phyloP scores from a whole-genome alignment of 805 yeast genomes.

The Sporopachydermia quercuum region DNA sequence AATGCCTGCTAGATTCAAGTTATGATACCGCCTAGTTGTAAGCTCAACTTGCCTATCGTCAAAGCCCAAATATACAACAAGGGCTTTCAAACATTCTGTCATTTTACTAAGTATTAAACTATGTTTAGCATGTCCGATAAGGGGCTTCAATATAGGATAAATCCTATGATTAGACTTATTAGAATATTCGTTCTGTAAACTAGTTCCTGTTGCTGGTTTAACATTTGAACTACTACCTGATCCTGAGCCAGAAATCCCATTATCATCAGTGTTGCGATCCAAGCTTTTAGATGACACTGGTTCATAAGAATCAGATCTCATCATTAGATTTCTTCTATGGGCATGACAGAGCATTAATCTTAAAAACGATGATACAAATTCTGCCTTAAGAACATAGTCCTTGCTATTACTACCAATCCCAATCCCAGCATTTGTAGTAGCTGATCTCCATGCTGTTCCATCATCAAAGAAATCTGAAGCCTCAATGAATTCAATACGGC shows the following conservation, averaged over 20 bases:
- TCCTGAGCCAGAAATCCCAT: not conserved
- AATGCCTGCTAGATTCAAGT: not conserved
- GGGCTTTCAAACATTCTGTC: not conserved
- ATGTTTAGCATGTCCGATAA: not conserved
- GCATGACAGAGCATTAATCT: constrained; percentile 48
- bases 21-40: too few species aligned
- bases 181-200: too few species aligned
- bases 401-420: constrained; percentile 18
- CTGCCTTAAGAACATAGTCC: constrained; percentile 29
- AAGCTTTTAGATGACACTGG: too few species aligned
- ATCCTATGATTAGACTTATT: too few species aligned
- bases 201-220: too few species aligned
- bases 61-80: not conserved
- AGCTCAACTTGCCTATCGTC: not conserved
- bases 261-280: too few species aligned
- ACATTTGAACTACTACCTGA: too few species aligned
- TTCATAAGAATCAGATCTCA: constrained; percentile 29
- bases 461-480: too few species aligned
- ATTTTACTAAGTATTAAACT: not conserved
- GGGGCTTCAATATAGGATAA: not conserved
- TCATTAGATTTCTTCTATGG: constrained; percentile 30
- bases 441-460: constrained; percentile 20
- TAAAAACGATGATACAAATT: constrained; percentile 34
- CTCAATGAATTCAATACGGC: constrained; percentile 57
- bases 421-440: constrained; percentile 24